These are phyloP conservation scores for Murraya paniculata DNA, from an alignment of 345 rosid genomes.

Conservation along the genomic window DNA sequence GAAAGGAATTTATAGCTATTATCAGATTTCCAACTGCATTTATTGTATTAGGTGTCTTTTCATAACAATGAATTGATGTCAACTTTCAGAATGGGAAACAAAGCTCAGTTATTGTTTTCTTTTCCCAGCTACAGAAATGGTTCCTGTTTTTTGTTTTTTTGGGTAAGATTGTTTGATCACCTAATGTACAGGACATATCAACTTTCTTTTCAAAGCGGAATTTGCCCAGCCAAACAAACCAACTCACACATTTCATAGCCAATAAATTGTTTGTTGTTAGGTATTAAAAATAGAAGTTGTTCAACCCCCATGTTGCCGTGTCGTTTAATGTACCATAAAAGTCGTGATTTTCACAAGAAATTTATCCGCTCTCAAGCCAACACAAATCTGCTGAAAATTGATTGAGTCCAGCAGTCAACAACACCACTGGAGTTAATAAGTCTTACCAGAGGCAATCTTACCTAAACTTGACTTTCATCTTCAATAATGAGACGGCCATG, in stretches of 20 bases:
- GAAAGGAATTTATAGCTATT: background rate
- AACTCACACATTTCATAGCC: too few relatives aligned
- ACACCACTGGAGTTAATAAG: background rate
- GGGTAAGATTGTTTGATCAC: background rate
- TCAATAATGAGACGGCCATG: constrained; percentile 9
- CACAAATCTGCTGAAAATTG: background rate
- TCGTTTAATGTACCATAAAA: background rate
- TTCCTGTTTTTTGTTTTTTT: background rate
- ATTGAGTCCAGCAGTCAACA: background rate
- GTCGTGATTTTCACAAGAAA: background rate
- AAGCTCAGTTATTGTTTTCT: background rate
- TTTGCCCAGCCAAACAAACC: too few relatives aligned
- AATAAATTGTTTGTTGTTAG: too few relatives aligned
- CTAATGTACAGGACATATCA: too few relatives aligned
- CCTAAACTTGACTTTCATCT: constrained; percentile 17
- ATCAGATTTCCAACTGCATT: background rate
- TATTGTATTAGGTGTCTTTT: background rate
- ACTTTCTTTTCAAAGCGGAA: too few relatives aligned
- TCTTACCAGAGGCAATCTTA: background rate
- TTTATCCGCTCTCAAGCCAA: background rate
- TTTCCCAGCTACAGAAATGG: background rate
- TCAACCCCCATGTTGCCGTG: background rate
- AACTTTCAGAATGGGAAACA: background rate
- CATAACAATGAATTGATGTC: background rate
- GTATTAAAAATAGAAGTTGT: too few relatives aligned